Conservation (phyloP, 352 stramenopile genomes). For the Globisporangium nodosum region DNA sequence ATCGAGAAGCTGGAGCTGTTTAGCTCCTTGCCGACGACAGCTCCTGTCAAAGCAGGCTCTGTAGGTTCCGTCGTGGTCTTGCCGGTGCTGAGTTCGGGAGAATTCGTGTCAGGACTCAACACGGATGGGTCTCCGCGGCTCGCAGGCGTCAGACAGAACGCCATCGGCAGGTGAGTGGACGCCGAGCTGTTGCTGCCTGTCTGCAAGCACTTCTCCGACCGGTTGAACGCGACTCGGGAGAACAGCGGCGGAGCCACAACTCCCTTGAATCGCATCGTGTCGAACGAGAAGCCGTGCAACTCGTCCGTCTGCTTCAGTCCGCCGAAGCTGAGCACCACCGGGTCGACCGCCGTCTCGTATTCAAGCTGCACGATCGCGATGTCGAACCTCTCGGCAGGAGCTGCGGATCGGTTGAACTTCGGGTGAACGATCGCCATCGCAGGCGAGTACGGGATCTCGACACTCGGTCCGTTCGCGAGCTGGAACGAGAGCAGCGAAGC, state of each 20-base stretch:
- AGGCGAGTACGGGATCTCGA: constrained; percentile 5
- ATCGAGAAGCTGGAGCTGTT: constrained; percentile 6
- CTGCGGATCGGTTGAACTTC: constrained; percentile 3
- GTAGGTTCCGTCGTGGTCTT: not conserved
- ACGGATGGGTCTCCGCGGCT: not conserved
- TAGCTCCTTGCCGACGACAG: constrained; percentile 5
- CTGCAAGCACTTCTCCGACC: constrained; percentile 1
- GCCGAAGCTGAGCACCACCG: constrained; percentile 8
- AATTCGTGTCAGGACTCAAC: not conserved
- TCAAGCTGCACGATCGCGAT: constrained; percentile 8
- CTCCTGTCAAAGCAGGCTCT: not conserved
- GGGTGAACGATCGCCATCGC: constrained; percentile 5
- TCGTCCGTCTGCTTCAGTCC: constrained; percentile 1
- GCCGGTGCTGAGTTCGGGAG: not conserved
- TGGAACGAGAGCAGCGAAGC: constrained; percentile 1
- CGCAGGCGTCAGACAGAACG: constrained; percentile 2
- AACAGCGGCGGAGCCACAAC: not conserved
- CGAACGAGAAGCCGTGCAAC: not conserved
- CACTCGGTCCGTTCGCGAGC: not conserved
- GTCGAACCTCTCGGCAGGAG: not conserved
- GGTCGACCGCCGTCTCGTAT: not conserved
- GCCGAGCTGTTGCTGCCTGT: not conserved
- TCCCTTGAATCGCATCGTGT: not conserved
- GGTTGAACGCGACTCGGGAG: constrained; percentile 7
- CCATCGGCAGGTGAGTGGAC: not conserved